Evolutionary conservation across 2,329 filamentous ascomycete species (phyloP), one percentile per base, ranked within the genome.

Genomic region (Fusarium acutatum): DNA sequence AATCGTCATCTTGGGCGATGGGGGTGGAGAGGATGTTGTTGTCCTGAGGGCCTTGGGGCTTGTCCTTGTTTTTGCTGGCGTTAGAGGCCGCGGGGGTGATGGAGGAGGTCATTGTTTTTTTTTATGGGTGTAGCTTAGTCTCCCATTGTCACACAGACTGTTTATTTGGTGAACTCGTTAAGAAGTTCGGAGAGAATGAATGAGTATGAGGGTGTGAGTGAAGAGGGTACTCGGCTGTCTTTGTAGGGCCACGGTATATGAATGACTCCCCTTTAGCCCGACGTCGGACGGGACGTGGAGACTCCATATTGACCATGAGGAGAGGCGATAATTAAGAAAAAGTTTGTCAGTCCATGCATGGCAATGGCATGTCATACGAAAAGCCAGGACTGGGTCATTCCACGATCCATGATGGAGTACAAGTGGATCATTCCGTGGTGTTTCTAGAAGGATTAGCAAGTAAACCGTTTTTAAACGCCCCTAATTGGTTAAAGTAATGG

Each of bases 81-180:
- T 57, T 67, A 32, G 70, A 67, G 56, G 61, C 73, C 73, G 60
- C 70, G 43, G 73, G 38, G 53, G 63, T 74, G 34, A 60, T 73
- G 38, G 73, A 73, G 49, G 72, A 47, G 56, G 37, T 71, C 73
- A 75, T 75, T 40, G 20, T 71, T 18, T 6, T 34, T 34, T 40
- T 59, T 57, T 7, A 35, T 14, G 47, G n/a, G 47, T 65, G 40
- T 53, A 58, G 41, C 49, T 73, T 43, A 75, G 63, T 62, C 67
- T 69, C 59, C 61, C 72, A 75, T 75, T 54, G 73, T 75, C 73
- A 75, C 73, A 64, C 70, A 75, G 67, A 74, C 40, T 52, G 62
- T 35, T 18, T 41, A 8, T 32, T n/a, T 34, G 35, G 22, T 14
- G 62, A 72, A 70, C 61, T 59, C 26, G 38, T 38, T 41, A 18